Conservation (phyloP, 257 asterid species). For the Gynochthodes officinalis region DNA sequence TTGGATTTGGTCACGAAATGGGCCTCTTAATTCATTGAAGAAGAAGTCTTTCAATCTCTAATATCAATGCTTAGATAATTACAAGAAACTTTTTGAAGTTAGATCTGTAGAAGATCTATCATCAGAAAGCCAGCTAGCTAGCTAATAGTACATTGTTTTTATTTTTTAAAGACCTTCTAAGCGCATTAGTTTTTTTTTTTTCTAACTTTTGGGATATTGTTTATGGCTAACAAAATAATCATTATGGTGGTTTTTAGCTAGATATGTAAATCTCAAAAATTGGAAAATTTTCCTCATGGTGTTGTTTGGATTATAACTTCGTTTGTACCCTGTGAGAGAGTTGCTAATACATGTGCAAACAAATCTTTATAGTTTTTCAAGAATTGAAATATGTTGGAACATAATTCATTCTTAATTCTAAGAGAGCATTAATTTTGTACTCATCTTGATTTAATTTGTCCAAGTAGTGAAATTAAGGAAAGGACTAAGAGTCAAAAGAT, state of each 20-base stretch:
- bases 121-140: constrained; percentile 1
- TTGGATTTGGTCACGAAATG: constrained; percentile 38
- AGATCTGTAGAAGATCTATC: not conserved
- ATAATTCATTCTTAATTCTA: too few relatives aligned
- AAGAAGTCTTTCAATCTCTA: constrained; percentile 26
- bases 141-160: not conserved
- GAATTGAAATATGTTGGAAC: not conserved
- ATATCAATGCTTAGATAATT: constrained; percentile 25
- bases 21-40: constrained; percentile 37
- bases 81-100: too few relatives aligned
- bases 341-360: not conserved
- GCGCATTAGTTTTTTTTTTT: not conserved
- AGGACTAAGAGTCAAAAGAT: too few relatives aligned
- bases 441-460: too few relatives aligned
- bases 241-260: constrained; percentile 10
- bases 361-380: not conserved
- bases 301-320: constrained; percentile 43
- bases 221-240: constrained; percentile 21
- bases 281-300: constrained; percentile 44
- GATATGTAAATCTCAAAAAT: constrained; percentile 38
- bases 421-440: too few relatives aligned
- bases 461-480: too few relatives aligned
- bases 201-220: constrained; percentile 22
- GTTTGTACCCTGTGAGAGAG: constrained; percentile 53
- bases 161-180: not conserved